Evolutionary conservation across 202 grass and related monocot species (phyloP), one percentile per base, ranked within the genome.

Genomic region (Digitaria exilis): DNA sequence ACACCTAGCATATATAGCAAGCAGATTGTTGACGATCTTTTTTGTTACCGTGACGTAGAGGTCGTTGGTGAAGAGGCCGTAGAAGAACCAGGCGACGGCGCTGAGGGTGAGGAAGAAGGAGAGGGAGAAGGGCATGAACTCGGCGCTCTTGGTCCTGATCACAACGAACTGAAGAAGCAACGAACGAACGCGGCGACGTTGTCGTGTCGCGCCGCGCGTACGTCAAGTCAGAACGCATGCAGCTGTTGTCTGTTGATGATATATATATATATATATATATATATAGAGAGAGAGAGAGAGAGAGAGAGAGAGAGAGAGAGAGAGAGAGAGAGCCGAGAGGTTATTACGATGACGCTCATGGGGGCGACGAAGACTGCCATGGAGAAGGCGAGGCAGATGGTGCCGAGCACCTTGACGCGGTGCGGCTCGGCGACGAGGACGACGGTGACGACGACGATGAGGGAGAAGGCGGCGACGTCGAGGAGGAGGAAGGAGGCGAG

Each of bases 61-160:
- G 74, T 95, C 96, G 32, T 91, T 79, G 59, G 89, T 95, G 80
- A 98, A 90, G 64, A 93, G 85, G 13, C 96, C 92, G 64, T 98
- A 95, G 48, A 91, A 84, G 72, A 94, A 92, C 96, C 96, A 98
- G 0, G 85, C 83, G 76, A 95, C 74, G 44, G 96, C 96, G 56
- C 96, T 98, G 43, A 91, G 31, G 17, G 92, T 95, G 87, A 98
- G 96, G 87, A 98, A 98, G 76, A 88, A 87, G 48, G 95, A 95
- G 16, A 95, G 90, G 19, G 69, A 82, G 68, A 95, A 94, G 34
- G 96, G 96, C 96, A 98, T 95, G 89, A 90, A 98, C 83, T 98
- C 96, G 0, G 92, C 92, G 59, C 96, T 98, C 85, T 89, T 98
- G 5, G 96, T 98, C 77, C 86, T 90, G 62, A 98, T 87, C 62